Base-by-base conservation (phyloP, 1,139 yeast species). In the Candida buenavistaensis region DNA sequence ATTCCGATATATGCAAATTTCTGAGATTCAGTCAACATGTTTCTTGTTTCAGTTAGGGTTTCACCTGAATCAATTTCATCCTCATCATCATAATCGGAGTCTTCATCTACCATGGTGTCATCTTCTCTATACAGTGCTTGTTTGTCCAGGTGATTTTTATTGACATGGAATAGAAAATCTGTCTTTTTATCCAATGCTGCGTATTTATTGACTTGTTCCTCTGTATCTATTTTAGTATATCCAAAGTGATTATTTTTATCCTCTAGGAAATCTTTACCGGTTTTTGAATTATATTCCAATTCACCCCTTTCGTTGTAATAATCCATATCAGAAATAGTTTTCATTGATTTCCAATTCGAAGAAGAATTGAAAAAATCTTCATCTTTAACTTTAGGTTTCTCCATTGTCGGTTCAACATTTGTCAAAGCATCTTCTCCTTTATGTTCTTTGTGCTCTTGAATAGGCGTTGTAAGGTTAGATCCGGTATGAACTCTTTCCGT, bases 1-100 rank as follows among this genome's bases (percentile, higher is more conserved):
- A 92, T 70, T 0, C 97, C 98, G 5, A 86, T 84, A 52, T 94
- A 94, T 3, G 97, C 97, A 46, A 90, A 85, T 49, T 87, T 82
- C 54, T 94, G 97, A 14, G 83, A 70, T 16, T 88, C 97, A 3
- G 80, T 72, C 20, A 94, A 70, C 79, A 94, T 78, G 20, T 79
- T 75, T 54, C 84, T 88, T 5, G 97, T 92, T 1, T 92, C 75
- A 40, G 80, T 79, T 42, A 92, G 64, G 38, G 90, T 94, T 30
- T 80, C 79, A 7, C 67, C 67, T 0, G 81, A 52, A 68, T 82
- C 58, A 54, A 55, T 30, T 55, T 75, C 44, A 13, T 54, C 59
- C 27, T 57, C 62, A 41, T 54, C 54, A 11, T 66, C 45, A 45
- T 64, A 38, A 52, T 59, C 38, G 52, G 12, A 46, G 15, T 69